Conservation (phyloP, 192 early-diverging fungal genomes). For the Backusella morwellensis region DNA sequence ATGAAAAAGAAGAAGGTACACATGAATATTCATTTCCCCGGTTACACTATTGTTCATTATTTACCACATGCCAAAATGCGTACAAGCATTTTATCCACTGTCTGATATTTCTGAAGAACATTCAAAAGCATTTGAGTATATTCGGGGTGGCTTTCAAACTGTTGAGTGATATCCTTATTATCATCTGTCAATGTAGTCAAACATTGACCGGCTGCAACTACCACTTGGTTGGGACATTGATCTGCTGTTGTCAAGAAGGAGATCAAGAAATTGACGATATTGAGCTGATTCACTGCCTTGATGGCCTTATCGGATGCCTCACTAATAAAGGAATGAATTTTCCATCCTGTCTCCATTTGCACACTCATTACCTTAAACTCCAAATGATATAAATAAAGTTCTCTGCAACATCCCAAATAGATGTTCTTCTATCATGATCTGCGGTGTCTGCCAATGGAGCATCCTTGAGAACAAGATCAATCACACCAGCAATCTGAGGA, state of each 20-base stretch:
- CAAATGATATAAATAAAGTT: conserved; percentile 57
- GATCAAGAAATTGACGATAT: conserved; percentile 61
- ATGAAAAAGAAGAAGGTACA: not conserved
- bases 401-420: conserved; percentile 57
- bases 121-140: conserved; percentile 51
- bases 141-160: conserved; percentile 56
- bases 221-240: conserved; percentile 46
- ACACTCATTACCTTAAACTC: conserved; percentile 38
- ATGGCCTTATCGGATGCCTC: conserved; percentile 72
- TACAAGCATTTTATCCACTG: conserved; percentile 61
- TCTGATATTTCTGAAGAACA: conserved; percentile 40
- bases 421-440: conserved; percentile 38
- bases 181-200: conserved; percentile 84
- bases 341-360: too few species aligned
- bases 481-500: conserved; percentile 35
- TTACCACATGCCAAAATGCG: conserved; percentile 66
- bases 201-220: conserved; percentile 65
- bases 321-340: conserved; percentile 25
- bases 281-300: conserved; percentile 61
- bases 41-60: conserved; percentile 23
- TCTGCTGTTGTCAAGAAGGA: conserved; percentile 60
- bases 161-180: conserved; percentile 55
- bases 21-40: not conserved
- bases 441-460: conserved; percentile 33
- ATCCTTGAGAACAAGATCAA: conserved; percentile 35